Base-by-base conservation (phyloP, 2,329 filamentous ascomycete species). In the Ilyonectria mors-panacis region DNA sequence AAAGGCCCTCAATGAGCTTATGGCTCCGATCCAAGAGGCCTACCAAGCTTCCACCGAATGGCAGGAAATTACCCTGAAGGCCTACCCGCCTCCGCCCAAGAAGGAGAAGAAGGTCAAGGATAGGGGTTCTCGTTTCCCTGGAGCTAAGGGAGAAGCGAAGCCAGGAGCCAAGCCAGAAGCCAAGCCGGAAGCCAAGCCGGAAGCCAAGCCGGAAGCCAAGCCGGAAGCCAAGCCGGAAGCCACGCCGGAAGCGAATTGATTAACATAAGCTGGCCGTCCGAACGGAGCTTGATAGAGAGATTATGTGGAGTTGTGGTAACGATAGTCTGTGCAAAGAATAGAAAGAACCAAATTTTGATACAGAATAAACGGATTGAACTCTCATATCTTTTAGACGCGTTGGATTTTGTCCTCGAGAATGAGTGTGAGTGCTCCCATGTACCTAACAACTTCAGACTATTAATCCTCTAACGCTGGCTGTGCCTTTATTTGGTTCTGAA, bases 21-120 rank as follows among this genome's bases (percentile, higher is more conserved):
- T 97, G 64, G 89, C 87, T 2, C 94, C 95, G 1, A 95, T 99
- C 66, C 91, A 92, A 71, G 87, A 85, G 3, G 91, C 91, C 6
- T 98, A 89, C 83, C 83, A 92, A 69, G 87, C 86, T 0, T 92
- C 88, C 0, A 76, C 87, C 33, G 94, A 95, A 76, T 98, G 94
- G 94, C 92, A 97, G 82, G 81, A 82, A 8, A 75, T 82, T 60
- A 88, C 91, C 57, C 79, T 88, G 59, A 91, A 92, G 78, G 96
- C 95, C 33, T 99, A 98, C 87, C 96, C 96, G 19, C 89, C 89
- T 1, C 79, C 79, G 0, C 72, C 89, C 72, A 91, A 94, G 84
- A 93, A 94, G 82, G 89, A 88, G 74, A 92, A 93, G 85, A 93
- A 93, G 83, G 85, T 86, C 68, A 96, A 95, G 86, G 89, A 95